Conservation (phyloP, 1,284 basidiomycete genomes). For the Fomes fomentarius region DNA sequence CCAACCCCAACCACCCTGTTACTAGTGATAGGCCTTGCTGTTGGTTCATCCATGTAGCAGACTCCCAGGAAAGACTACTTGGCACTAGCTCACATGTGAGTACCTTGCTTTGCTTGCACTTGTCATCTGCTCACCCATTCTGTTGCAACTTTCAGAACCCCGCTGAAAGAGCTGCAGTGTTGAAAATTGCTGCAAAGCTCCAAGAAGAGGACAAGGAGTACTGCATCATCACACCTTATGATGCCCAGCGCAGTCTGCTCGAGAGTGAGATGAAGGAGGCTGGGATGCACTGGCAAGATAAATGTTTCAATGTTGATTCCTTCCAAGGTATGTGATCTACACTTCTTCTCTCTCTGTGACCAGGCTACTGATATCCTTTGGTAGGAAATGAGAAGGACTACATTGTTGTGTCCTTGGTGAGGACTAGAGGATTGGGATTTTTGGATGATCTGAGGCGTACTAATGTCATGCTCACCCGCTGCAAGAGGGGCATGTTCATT, state of each 20-base stretch:
- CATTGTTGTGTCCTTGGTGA: slow-evolving; percentile 65
- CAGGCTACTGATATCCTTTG: slow-evolving; percentile 8
- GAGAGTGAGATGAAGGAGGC: slow-evolving; percentile 41
- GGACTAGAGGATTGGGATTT: slow-evolving; percentile 51
- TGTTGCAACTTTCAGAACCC: slow-evolving; percentile 39
- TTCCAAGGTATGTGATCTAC: slow-evolving; percentile 38
- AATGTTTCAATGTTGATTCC: slow-evolving; percentile 57
- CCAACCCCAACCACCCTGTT: slow-evolving; percentile 38
- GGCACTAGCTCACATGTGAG: slow-evolving; percentile 51
- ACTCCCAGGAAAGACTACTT: slow-evolving; percentile 41
- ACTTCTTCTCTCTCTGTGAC: slow-evolving; percentile 13
- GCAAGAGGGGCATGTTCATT: slow-evolving; percentile 71
- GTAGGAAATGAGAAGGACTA: slow-evolving; percentile 49
- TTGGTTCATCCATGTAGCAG: slow-evolving; percentile 49
- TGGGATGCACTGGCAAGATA: slow-evolving; percentile 43
- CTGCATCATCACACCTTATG: slow-evolving; percentile 59
- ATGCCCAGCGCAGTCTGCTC: slow-evolving; percentile 50
- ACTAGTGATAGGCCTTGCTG: slow-evolving; percentile 33
- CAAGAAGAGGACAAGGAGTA: slow-evolving; percentile 43
- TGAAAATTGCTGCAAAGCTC: slow-evolving; percentile 45
- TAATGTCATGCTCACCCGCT: slow-evolving; percentile 73
- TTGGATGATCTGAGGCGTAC: slow-evolving; percentile 50
- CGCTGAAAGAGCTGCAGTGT: slow-evolving; percentile 41
- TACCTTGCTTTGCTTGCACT: background rate
- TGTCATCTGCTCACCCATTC: slow-evolving; percentile 18